Evolutionary conservation across 2,329 filamentous ascomycete species (phyloP).

Genomic region (Botryotinia calthae): DNA sequence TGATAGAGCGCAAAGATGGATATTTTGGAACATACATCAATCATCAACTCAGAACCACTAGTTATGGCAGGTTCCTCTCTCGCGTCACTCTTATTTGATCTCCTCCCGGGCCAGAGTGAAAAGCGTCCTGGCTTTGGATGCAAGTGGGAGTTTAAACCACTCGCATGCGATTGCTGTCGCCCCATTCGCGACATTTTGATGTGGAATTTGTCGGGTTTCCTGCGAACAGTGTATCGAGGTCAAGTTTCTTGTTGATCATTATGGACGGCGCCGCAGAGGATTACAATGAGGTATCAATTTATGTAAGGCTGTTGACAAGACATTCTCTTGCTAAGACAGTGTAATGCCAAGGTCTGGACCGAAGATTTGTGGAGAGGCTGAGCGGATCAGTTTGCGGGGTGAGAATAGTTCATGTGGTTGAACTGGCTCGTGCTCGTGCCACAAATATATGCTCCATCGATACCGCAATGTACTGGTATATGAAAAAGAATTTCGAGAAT

Average conservation of each 20-base stretch:
- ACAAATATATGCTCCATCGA: neutral
- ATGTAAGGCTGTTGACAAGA: conserved; percentile 12
- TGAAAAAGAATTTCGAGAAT: neutral
- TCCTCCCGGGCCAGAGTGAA: conserved; percentile 14
- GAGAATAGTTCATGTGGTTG: neutral
- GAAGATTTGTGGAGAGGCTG: conserved; percentile 5
- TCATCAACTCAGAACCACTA: conserved; percentile 1
- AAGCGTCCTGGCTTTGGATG: conserved; percentile 14
- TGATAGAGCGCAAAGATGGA: neutral
- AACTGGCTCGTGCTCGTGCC: neutral
- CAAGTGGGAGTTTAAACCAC: neutral
- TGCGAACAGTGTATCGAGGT: conserved; percentile 10
- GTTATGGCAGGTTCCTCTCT: conserved; percentile 2
- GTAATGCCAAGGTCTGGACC: conserved; percentile 15
- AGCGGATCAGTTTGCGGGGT: conserved; percentile 8
- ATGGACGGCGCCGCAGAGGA: neutral
- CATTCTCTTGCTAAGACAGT: conserved; percentile 9
- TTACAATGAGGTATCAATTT: neutral
- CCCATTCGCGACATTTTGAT: conserved; percentile 15
- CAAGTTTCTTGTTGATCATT: conserved; percentile 3
- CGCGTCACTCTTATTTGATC: neutral
- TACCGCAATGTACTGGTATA: neutral
- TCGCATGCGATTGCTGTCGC: conserved; percentile 10
- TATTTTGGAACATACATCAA: neutral
- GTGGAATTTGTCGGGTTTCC: neutral